These are phyloP conservation scores for Phytophthora sp. DNA, from an alignment of 352 stramenopile genomes.

Conservation along the genomic window DNA sequence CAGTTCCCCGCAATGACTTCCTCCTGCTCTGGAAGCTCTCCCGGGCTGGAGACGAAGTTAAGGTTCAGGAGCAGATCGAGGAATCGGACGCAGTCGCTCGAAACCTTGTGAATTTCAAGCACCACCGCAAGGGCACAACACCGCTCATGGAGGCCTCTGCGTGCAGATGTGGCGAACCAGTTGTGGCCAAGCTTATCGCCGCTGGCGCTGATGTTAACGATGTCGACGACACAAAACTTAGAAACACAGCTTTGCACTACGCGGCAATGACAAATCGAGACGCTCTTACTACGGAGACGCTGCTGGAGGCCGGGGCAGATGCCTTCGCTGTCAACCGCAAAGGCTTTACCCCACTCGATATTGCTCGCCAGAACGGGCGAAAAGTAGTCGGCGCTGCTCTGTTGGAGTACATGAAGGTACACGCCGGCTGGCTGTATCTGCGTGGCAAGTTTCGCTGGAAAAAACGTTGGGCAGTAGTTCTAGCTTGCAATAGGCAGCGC, in stretches of 20 bases:
- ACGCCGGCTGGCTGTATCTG: constrained; percentile 64
- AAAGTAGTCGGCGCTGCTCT: constrained; percentile 52
- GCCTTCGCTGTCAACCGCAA: constrained; percentile 60
- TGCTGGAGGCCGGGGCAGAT: constrained; percentile 59
- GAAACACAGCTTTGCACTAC: constrained; percentile 73
- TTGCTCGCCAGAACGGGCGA: constrained; percentile 60
- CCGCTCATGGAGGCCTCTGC: constrained; percentile 74
- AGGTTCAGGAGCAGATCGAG: constrained; percentile 33
- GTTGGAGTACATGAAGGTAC: constrained; percentile 54
- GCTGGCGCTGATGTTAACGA: constrained; percentile 58
- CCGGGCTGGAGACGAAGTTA: constrained; percentile 29
- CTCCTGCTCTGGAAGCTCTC: constrained; percentile 37
- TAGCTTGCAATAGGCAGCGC: constrained; percentile 59
- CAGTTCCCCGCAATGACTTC: constrained; percentile 37
- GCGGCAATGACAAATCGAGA: constrained; percentile 52
- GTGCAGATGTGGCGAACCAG: constrained; percentile 43
- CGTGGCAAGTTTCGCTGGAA: constrained; percentile 62
- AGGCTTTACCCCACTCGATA: constrained; percentile 63
- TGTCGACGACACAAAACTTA: constrained; percentile 41
- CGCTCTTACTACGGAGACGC: constrained; percentile 44
- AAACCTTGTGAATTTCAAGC: constrained; percentile 44
- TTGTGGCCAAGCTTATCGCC: constrained; percentile 50
- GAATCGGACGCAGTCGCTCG: constrained; percentile 34
- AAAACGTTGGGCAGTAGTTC: constrained; percentile 59
- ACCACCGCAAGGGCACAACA: constrained; percentile 58